Base-by-base conservation (phyloP, 2,329 filamentous ascomycete species). In the Fusarium guadeloupense region DNA sequence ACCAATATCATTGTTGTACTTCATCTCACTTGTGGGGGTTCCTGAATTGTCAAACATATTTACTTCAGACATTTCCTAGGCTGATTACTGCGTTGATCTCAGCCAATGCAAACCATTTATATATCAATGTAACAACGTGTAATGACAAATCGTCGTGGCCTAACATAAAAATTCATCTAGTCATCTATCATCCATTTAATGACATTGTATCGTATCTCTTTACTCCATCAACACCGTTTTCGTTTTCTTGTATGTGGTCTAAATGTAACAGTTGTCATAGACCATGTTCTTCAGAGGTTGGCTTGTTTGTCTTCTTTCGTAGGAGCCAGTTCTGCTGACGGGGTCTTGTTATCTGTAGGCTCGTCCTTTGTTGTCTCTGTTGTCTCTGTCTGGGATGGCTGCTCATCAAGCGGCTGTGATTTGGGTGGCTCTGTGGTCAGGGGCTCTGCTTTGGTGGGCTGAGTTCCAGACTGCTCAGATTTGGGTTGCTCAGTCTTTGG, bases 121-220 rank as follows among this genome's bases (percentile, higher is more conserved):
- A 17, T 26, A 54, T 58, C 35, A 57, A 57, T 33, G 19, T 53
- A 56, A 35, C 38, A 26, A 20, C 43, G 44, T 39, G 39, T 45
- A 39, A 51, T 39, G 23, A 33, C 45, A 46, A 64, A 42, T 55
- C 43, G 30, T 59, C 59, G 49, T 62, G 20, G 44, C 41, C 41
- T 44, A 20, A 65, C 51, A 64, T 58, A 54, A n/a, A 62, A 62
- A 58, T 47, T 64, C 57, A 54, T 65, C 40, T 56, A 58, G 34
- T 65, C 52, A 20, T 62, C 41, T 40, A 30, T 26, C 57, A 59
- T 48, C 61, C 35, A 31, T 20, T 38, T 31, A 43, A 41, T 54
- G 47, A 42, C 44, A 47, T 35, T 46, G 33, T 59, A 37, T 48
- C 26, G 19, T 33, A 39, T 26, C 30, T 21, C 33, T 54, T 50